phyloP scores from a whole-genome alignment of 345 rosid genomes.

The Gossypium herbaceum region DNA sequence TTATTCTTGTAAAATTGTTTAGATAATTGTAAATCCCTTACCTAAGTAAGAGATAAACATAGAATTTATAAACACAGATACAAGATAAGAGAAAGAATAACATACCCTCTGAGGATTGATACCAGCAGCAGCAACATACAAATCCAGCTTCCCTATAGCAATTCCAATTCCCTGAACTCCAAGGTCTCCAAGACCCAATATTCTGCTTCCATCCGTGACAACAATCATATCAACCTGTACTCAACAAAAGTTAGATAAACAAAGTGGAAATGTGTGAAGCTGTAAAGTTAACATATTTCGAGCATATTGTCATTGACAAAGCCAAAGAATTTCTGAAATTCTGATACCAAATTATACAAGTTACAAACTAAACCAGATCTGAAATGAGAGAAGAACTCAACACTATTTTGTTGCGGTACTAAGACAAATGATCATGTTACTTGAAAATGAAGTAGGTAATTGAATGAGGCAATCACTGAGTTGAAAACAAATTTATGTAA shows the following conservation, averaged over 20 bases:
- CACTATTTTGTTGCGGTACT: neutral
- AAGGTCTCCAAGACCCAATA: conserved; percentile 96
- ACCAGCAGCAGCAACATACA: conserved; percentile 99
- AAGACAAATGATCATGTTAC: neutral
- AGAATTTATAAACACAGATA: neutral
- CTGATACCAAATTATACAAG: neutral
- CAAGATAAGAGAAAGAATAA: neutral
- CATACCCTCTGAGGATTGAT: conserved; percentile 95
- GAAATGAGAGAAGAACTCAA: neutral
- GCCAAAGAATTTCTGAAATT: neutral
- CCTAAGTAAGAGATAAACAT: neutral
- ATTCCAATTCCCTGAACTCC: conserved; percentile 98
- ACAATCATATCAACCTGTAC: conserved; percentile 98
- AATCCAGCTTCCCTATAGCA: conserved; percentile 89
- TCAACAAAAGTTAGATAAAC: neutral
- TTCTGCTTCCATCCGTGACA: conserved; percentile 99
- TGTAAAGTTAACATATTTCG: neutral
- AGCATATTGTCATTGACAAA: conserved; percentile 4
- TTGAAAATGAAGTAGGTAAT: neutral
- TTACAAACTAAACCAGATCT: neutral
- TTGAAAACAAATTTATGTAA: neutral
- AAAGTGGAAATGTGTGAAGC: neutral
- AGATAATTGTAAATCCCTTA: neutral
- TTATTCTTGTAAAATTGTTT: neutral
- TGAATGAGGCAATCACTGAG: neutral